Conservation (phyloP, 768 basidiomycete genomes). For the Boletus barrowsii region DNA sequence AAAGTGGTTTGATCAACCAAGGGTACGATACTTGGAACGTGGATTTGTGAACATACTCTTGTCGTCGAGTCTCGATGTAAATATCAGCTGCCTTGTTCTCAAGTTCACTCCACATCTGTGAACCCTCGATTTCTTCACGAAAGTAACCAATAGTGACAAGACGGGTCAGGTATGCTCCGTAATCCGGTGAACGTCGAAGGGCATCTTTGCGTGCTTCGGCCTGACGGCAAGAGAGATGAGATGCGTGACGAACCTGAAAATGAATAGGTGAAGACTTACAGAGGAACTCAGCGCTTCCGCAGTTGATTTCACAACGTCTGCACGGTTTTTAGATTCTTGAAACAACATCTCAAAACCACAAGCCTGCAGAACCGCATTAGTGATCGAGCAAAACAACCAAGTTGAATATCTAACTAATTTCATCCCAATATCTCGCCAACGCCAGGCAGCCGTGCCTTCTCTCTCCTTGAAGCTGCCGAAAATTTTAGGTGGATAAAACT, state of each 20-base stretch:
- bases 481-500: constrained; percentile 85
- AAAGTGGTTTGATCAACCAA: constrained; percentile 6
- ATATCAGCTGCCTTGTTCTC: constrained; percentile 68
- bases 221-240: constrained; percentile 33
- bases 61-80: constrained; percentile 59
- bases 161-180: constrained; percentile 65
- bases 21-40: neutral
- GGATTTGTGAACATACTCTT: constrained; percentile 54
- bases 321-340: constrained; percentile 71
- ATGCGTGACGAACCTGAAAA: neutral
- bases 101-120: constrained; percentile 66
- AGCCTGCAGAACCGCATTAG: constrained; percentile 46
- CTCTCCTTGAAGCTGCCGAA: constrained; percentile 73
- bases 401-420: constrained; percentile 64
- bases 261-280: constrained; percentile 35
- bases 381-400: neutral
- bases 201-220: constrained; percentile 64
- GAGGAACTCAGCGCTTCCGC: constrained; percentile 42
- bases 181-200: constrained; percentile 64
- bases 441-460: constrained; percentile 65
- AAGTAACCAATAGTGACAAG: constrained; percentile 73
- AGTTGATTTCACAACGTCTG: constrained; percentile 35
- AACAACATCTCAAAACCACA: constrained; percentile 98
- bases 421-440: constrained; percentile 85
- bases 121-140: constrained; percentile 72